Evolutionary conservation across 306 rosid species (phyloP).

Genomic region (Vigna hirtella): DNA sequence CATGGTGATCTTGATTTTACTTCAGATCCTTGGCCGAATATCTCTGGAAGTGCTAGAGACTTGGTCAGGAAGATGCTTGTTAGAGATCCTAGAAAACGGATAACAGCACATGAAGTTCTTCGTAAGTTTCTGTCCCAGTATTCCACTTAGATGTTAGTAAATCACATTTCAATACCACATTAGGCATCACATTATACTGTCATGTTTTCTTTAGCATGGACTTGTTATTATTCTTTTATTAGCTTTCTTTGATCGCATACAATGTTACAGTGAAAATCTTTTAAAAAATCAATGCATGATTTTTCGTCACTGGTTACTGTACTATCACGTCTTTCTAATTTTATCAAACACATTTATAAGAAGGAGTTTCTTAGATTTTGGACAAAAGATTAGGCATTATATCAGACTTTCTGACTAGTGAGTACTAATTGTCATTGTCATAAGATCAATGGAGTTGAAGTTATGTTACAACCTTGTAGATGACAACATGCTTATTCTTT

Average conservation of each 20-base stretch:
- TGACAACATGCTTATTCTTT: slow-evolving; percentile 32
- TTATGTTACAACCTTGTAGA: slow-evolving; percentile 20
- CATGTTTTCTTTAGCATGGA: not conserved
- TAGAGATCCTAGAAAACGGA: slow-evolving; percentile 72
- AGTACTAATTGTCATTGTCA: not conserved
- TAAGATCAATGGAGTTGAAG: slow-evolving; percentile 8
- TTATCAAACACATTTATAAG: not conserved
- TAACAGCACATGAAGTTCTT: slow-evolving; percentile 77
- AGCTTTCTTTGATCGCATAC: not conserved
- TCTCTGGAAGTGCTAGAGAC: slow-evolving; percentile 83
- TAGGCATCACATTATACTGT: not conserved
- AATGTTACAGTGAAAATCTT: not conserved
- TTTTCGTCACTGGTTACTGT: not conserved
- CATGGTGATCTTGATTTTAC: slow-evolving; percentile 76
- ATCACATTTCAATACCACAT: not conserved
- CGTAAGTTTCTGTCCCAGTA: slow-evolving; percentile 55
- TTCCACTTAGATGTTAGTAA: not conserved
- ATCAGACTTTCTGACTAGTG: slow-evolving; percentile 1
- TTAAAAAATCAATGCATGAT: not conserved
- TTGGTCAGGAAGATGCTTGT: slow-evolving; percentile 73
- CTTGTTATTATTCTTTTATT: not conserved
- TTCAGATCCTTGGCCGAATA: slow-evolving; percentile 82
- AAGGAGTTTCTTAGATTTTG: not conserved
- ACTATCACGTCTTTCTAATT: not conserved
- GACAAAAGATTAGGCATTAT: slow-evolving; percentile 9